A percentile compares a stretch with the other conserved stretches of the same genome.
Conservation (phyloP, 1,284 basidiomycete species). For the Microstroma glucosiphilum region DNA sequence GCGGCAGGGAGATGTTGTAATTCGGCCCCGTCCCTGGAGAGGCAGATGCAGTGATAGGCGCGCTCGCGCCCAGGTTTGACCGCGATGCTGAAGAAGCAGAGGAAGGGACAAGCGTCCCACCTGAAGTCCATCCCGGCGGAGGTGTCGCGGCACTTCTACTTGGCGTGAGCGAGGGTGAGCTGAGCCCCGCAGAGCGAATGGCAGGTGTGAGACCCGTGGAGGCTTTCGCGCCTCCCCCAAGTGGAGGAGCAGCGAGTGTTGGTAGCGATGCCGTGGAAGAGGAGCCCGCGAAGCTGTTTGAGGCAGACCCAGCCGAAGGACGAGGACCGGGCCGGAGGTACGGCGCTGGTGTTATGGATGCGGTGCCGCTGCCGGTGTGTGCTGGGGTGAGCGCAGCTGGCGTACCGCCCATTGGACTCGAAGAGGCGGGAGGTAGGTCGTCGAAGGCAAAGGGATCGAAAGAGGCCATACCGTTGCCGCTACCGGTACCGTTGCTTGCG, state of each 20-base stretch:
- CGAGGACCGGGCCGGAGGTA: background rate
- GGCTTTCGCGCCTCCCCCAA: background rate
- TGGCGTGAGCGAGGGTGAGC: constrained; percentile 6
- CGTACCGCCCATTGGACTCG: background rate
- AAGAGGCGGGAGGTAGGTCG: constrained; percentile 6
- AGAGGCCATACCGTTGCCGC: constrained; percentile 10
- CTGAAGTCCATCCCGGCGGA: constrained; percentile 23
- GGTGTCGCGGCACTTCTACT: background rate
- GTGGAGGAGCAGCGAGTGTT: background rate
- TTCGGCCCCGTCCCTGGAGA: constrained; percentile 22
- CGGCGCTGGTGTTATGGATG: background rate
- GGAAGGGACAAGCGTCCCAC: constrained; percentile 19
- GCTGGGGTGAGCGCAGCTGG: constrained; percentile 11
- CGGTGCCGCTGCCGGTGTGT: constrained; percentile 8
- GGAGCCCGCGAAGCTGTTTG: background rate
- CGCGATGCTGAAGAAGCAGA: constrained; percentile 1
- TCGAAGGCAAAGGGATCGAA: constrained; percentile 10
- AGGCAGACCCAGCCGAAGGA: background rate
- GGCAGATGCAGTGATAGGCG: background rate
- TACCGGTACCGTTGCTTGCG: background rate
- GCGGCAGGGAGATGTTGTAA: constrained; percentile 32
- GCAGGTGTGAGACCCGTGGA: background rate
- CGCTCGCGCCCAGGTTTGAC: background rate
- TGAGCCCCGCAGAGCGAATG: background rate
- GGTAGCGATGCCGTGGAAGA: background rate